Percentiles rank a stretch among this genome's conserved stretches.
Conservation (phyloP, 345 rosid species). For the Moricandia arvensis region DNA sequence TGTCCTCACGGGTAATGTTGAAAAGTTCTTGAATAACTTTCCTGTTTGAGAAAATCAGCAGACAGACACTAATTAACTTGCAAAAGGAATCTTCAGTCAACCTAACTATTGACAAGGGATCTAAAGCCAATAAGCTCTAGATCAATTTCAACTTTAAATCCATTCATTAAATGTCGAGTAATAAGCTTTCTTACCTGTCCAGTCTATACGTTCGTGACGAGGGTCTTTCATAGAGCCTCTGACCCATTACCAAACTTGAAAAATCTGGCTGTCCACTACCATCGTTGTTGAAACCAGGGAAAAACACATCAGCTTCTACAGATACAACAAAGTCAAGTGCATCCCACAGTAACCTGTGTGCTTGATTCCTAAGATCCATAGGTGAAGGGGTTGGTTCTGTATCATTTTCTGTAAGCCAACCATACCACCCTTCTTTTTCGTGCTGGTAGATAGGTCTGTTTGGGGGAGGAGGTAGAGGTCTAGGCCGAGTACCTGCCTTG, state of each 20-base stretch:
- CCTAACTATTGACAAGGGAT: conserved; percentile 1
- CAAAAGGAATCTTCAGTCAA: conserved; percentile 12
- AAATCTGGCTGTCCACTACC: conserved; percentile 92
- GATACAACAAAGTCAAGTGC: conserved; percentile 93
- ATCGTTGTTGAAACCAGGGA: conserved; percentile 86
- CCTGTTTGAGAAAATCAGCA: conserved; percentile 47
- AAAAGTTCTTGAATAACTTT: conserved; percentile 60
- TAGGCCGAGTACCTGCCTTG: conserved; percentile 93
- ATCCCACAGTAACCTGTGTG: conserved; percentile 91
- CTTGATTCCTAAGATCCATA: conserved; percentile 74
- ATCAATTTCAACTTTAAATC: not conserved
- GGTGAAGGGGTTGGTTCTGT: conserved; percentile 82
- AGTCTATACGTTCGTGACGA: conserved; percentile 83
- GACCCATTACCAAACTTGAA: conserved; percentile 96
- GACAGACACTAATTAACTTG: not conserved
- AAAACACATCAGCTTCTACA: conserved; percentile 88
- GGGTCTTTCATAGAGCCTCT: conserved; percentile 86
- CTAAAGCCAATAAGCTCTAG: conserved; percentile 7
- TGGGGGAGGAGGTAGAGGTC: conserved; percentile 99
- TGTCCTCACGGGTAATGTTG: conserved; percentile 56
- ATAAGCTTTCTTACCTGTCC: conserved; percentile 57
- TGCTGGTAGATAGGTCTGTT: conserved; percentile 86
- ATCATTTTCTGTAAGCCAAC: conserved; percentile 82
- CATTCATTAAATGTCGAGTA: not conserved
- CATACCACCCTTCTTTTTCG: conserved; percentile 99